Evolutionary conservation across 306 rosid genomes (phyloP).

Genomic region (Trifolium pratense): DNA sequence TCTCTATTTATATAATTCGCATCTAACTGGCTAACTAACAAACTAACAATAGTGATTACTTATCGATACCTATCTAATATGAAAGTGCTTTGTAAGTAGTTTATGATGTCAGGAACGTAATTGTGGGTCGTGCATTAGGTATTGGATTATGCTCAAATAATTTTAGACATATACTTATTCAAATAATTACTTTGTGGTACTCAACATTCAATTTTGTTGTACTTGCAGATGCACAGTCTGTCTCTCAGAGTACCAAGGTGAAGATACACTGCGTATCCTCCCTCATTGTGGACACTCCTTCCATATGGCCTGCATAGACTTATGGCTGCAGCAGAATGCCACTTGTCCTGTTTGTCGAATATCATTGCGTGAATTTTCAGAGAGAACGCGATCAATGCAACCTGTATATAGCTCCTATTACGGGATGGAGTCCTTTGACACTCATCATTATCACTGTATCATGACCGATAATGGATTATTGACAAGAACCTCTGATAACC

Average conservation of each 20-base stretch:
- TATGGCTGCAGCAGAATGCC: conserved; percentile 90
- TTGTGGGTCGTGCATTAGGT: conserved; percentile 16
- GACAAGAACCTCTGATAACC: conserved; percentile 48
- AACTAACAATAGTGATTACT: background rate
- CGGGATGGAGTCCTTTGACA: conserved; percentile 50
- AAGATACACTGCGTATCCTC: conserved; percentile 82
- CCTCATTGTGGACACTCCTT: conserved; percentile 90
- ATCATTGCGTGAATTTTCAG: conserved; percentile 64
- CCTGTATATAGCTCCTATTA: conserved; percentile 70
- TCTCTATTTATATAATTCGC: background rate
- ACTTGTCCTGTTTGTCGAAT: conserved; percentile 94
- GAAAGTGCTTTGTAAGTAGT: background rate
- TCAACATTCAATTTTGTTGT: conserved; percentile 38
- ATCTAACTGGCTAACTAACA: background rate
- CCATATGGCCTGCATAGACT: conserved; percentile 87
- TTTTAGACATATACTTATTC: conserved; percentile 6
- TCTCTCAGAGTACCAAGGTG: conserved; percentile 75
- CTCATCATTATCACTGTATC: conserved; percentile 53
- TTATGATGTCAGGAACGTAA: conserved; percentile 28
- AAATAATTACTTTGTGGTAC: conserved; percentile 27
- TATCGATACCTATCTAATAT: background rate
- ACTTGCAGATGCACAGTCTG: conserved; percentile 80
- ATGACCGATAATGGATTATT: conserved; percentile 47
- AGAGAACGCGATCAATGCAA: conserved; percentile 62
- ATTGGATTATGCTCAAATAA: conserved; percentile 24